Conservation (phyloP, 1,139 yeast genomes). For the Pichia norvegensis region DNA sequence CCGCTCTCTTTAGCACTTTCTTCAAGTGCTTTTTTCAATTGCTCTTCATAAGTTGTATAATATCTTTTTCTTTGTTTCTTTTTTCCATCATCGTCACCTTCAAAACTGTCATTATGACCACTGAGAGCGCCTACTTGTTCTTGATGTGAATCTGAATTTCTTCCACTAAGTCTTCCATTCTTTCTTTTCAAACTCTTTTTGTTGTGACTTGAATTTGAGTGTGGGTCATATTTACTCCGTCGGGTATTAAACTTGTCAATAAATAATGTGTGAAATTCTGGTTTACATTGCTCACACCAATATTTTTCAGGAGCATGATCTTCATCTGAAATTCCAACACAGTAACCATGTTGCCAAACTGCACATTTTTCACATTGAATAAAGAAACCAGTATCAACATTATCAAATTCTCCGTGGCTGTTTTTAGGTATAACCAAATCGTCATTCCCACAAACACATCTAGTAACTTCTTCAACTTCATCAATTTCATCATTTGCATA, state of each 20-base stretch:
- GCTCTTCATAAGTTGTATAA: conserved; percentile 53
- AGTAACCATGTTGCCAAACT: conserved; percentile 96
- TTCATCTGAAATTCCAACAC: conserved; percentile 74
- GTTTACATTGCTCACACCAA: conserved; percentile 87
- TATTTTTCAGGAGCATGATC: conserved; percentile 83
- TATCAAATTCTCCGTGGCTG: conserved; percentile 46
- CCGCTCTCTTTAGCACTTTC: conserved; percentile 55
- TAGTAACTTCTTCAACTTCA: conserved; percentile 57
- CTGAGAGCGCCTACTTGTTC: conserved; percentile 3
- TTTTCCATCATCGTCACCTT: conserved; percentile 14
- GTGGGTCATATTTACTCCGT: conserved; percentile 41
- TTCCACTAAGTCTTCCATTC: conserved; percentile 9
- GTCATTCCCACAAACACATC: conserved; percentile 81
- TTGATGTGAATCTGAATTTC: not conserved
- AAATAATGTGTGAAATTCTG: conserved; percentile 60
- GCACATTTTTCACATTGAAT: conserved; percentile 89
- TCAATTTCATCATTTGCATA: conserved; percentile 35
- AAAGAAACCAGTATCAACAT: conserved; percentile 69
- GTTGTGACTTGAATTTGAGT: conserved; percentile 24
- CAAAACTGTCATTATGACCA: conserved; percentile 5
- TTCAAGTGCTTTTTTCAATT: conserved; percentile 59
- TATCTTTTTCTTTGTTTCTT: conserved; percentile 32
- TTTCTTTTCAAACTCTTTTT: conserved; percentile 21
- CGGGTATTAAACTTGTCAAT: conserved; percentile 29
- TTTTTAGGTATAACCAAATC: conserved; percentile 51